Evolutionary conservation across 1,139 yeast species (phyloP).

Genomic region (Geotrichum phurueaensis): DNA sequence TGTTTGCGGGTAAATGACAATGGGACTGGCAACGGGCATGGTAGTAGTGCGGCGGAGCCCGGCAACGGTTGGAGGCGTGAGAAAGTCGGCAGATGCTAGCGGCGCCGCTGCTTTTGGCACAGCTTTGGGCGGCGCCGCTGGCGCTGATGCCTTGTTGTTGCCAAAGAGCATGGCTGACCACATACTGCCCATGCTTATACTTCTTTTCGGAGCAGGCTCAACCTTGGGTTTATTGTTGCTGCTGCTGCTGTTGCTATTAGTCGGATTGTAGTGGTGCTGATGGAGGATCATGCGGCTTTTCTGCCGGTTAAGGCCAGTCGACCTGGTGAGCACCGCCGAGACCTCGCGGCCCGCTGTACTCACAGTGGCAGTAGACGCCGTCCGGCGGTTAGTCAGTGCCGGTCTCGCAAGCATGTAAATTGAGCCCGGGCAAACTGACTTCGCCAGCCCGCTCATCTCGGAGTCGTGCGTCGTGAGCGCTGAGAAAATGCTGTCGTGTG

Average conservation of each 20-base stretch:
- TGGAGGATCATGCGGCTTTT: neutral
- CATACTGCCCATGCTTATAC: neutral
- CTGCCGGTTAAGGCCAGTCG: neutral
- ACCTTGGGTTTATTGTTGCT: neutral
- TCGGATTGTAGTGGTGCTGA: neutral
- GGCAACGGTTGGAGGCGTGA: neutral
- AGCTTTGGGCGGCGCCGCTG: neutral
- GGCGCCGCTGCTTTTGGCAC: neutral
- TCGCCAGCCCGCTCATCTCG: neutral
- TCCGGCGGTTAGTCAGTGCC: neutral
- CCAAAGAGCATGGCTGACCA: neutral
- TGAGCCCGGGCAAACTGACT: neutral
- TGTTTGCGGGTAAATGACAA: neutral
- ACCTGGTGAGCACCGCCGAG: neutral
- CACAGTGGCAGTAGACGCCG: neutral
- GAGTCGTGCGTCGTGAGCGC: neutral
- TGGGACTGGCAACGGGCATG: neutral
- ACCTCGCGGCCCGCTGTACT: neutral
- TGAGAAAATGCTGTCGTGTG: conserved; percentile 5
- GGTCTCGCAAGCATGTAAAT: neutral
- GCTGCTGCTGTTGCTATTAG: neutral
- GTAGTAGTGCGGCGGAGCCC: neutral
- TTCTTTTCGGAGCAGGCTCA: neutral
- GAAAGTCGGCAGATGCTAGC: neutral
- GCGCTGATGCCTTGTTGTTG: neutral